phyloP scores from a whole-genome alignment of 345 rosid species.

The Eucalyptus marginata region DNA sequence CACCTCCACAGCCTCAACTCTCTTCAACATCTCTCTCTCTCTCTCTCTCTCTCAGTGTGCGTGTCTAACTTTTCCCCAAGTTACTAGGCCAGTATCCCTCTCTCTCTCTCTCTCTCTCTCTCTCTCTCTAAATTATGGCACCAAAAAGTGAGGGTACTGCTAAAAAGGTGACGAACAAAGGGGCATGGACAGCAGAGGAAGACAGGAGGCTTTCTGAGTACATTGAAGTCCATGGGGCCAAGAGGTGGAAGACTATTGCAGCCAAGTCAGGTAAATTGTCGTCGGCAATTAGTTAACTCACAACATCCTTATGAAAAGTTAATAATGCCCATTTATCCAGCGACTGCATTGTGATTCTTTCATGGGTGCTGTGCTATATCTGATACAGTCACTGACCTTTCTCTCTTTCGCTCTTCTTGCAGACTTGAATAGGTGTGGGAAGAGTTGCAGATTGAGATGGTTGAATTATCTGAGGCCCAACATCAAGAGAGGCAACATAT shows the following conservation, averaged over 20 bases:
- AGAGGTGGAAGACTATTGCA: slow-evolving; percentile 45
- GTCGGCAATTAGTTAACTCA: background rate
- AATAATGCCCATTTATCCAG: background rate
- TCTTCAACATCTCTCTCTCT: background rate
- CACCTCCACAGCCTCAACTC: background rate
- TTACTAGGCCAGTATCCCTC: background rate
- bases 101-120: background rate
- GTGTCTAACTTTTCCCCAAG: background rate
- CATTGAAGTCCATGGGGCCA: slow-evolving; percentile 42
- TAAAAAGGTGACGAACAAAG: slow-evolving; percentile 28
- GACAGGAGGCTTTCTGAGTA: slow-evolving; percentile 33
- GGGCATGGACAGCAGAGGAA: slow-evolving; percentile 60
- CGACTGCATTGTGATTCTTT: background rate
- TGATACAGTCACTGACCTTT: too few species aligned
- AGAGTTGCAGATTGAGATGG: slow-evolving; percentile 65
- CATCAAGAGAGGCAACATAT: slow-evolving; percentile 58
- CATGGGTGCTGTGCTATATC: background rate
- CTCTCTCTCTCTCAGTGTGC: background rate
- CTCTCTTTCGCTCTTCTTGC: background rate
- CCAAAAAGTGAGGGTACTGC: slow-evolving; percentile 4
- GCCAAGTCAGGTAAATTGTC: slow-evolving; percentile 27
- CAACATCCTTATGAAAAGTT: background rate
- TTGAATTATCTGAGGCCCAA: slow-evolving; percentile 51
- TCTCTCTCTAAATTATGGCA: slow-evolving; percentile 17
- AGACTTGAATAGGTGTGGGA: slow-evolving; percentile 47